These are phyloP conservation scores for Lentinula edodes DNA, from an alignment of 768 basidiomycete species.

Conservation along the genomic window DNA sequence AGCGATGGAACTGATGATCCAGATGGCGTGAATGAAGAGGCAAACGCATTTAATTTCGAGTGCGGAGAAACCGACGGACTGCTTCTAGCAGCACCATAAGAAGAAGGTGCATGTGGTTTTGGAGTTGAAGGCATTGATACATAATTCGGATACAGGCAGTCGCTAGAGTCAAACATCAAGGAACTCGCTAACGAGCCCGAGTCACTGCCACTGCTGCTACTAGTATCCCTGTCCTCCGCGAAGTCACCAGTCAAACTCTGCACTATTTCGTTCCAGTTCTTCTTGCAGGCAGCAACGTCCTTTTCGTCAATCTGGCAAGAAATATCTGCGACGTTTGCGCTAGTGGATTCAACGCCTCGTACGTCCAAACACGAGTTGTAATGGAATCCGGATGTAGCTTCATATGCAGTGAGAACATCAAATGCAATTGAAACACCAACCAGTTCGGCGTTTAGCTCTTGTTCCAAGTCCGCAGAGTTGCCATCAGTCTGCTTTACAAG, in stretches of 20 bases:
- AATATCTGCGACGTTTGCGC: not conserved
- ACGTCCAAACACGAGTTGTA: not conserved
- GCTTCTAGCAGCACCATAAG: not conserved
- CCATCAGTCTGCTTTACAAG: slow-evolving; percentile 7
- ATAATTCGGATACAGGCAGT: not conserved
- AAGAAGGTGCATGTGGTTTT: slow-evolving; percentile 23
- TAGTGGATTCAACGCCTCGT: not conserved
- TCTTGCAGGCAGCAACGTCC: slow-evolving; percentile 25
- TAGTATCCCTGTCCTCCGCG: not conserved
- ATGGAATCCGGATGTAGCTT: slow-evolving; percentile 32
- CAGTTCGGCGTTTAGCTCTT: slow-evolving; percentile 31
- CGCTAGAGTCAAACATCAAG: not conserved
- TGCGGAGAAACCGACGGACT: not conserved
- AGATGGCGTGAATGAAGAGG: slow-evolving; percentile 38
- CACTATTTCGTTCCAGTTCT: slow-evolving; percentile 37
- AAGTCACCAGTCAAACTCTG: slow-evolving; percentile 32
- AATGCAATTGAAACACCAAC: slow-evolving; percentile 32
- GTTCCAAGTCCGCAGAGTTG: slow-evolving; percentile 15
- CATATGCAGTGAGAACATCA: slow-evolving; percentile 33
- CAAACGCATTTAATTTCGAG: slow-evolving; percentile 33
- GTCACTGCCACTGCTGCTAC: not conserved
- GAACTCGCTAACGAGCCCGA: not conserved
- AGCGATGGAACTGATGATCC: slow-evolving; percentile 20
- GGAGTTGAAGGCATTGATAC: slow-evolving; percentile 46
- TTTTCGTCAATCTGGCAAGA: slow-evolving; percentile 24